phyloP scores from a whole-genome alignment of 2,329 filamentous ascomycete species.

The Aspergillus vadensis region DNA sequence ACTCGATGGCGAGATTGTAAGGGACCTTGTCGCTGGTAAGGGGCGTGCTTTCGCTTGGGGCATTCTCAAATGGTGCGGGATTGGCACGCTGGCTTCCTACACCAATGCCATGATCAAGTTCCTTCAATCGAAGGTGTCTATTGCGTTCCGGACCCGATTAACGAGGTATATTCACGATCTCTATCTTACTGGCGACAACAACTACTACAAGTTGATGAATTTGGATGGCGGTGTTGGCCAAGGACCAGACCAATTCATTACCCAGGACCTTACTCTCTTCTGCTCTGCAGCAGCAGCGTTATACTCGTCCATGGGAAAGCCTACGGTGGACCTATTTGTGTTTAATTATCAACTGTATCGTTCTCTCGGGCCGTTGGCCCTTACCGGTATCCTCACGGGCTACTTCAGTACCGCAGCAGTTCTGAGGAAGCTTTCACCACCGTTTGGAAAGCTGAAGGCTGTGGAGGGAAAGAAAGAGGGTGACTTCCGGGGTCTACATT shows the following conservation, averaged over 20 bases:
- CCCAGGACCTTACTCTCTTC: conserved; percentile 93
- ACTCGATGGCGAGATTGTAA: conserved; percentile 91
- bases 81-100: conserved; percentile 91
- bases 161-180: conserved; percentile 97
- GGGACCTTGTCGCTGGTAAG: conserved; percentile 93
- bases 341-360: conserved; percentile 98
- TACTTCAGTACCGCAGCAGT: conserved; percentile 94
- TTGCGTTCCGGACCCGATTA: conserved; percentile 91
- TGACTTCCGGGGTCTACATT: conserved; percentile 88
- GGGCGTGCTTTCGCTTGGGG: conserved; percentile 86
- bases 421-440: conserved; percentile 82
- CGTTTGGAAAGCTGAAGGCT: conserved; percentile 94
- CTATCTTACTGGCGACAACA: conserved; percentile 90
- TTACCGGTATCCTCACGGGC: conserved; percentile 83
- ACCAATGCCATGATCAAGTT: conserved; percentile 99
- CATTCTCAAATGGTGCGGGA: conserved; percentile 90
- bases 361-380: conserved; percentile 82
- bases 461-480: conserved; percentile 94
- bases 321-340: conserved; percentile 92
- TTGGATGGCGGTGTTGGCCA: conserved; percentile 90
- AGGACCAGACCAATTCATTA: conserved; percentile 94
- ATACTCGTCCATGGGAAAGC: conserved; percentile 97
- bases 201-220: conserved; percentile 94
- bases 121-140: conserved; percentile 95
- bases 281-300: conserved; percentile 88